phyloP scores from a whole-genome alignment of 305 asterid genomes.

The Plantago lanceolata region DNA sequence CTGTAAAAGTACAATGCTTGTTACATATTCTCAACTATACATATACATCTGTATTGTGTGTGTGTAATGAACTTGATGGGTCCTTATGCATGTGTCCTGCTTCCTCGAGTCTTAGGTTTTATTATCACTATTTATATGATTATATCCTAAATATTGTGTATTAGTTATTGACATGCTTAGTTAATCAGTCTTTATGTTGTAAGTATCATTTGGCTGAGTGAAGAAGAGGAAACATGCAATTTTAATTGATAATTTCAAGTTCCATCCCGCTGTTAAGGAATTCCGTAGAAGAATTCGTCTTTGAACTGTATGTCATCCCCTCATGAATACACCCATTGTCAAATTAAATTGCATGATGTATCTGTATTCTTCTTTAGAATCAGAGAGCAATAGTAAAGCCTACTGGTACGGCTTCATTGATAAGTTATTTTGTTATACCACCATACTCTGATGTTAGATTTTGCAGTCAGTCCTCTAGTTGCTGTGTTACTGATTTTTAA shows the following conservation, averaged over 20 bases:
- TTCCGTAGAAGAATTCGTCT: too few species aligned
- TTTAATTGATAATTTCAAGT: too few species aligned
- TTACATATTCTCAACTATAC: not conserved
- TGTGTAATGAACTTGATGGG: not conserved
- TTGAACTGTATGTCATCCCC: not conserved
- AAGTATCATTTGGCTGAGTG: not conserved
- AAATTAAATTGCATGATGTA: not conserved
- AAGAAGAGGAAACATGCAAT: too few species aligned
- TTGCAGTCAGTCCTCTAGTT: constrained; percentile 5
- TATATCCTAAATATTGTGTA: not conserved
- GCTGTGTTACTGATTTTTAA: constrained; percentile 21
- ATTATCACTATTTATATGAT: not conserved
- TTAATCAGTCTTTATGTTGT: not conserved
- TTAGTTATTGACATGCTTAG: not conserved
- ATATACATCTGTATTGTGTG: not conserved
- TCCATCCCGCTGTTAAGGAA: too few species aligned
- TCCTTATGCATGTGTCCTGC: not conserved
- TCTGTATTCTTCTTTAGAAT: not conserved
- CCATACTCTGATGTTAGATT: not conserved
- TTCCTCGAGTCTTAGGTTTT: not conserved
- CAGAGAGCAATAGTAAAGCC: not conserved
- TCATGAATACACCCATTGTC: not conserved
- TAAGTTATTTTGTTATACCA: not conserved
- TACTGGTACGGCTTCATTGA: not conserved
- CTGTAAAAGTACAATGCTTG: too few species aligned